A percentile compares a stretch with the other conserved stretches of the same genome.
These are phyloP conservation scores for Hanseniaspora mollemarum DNA, from an alignment of 805 yeast species.

Conservation along the genomic window DNA sequence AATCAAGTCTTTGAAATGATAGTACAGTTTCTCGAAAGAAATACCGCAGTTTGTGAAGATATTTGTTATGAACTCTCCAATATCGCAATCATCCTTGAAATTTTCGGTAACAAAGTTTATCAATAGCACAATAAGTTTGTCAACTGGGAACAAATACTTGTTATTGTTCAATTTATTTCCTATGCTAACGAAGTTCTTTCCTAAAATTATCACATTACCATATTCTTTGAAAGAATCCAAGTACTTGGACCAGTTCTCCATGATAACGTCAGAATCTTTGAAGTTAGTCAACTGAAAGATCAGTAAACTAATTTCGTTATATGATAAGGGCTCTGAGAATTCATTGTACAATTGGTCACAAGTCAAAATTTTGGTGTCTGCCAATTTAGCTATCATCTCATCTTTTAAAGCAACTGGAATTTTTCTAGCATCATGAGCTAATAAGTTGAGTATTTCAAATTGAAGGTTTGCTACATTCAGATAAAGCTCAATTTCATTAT, in stretches of 20 bases:
- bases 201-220: slow-evolving; percentile 27
- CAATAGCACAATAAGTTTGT: slow-evolving; percentile 50
- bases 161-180: slow-evolving; percentile 58
- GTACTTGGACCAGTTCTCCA: slow-evolving; percentile 66
- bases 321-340: slow-evolving; percentile 78
- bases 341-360: slow-evolving; percentile 74
- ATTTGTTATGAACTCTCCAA: slow-evolving; percentile 46
- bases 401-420: slow-evolving; percentile 25
- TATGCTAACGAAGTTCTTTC: slow-evolving; percentile 33
- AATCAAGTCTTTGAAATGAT: slow-evolving; percentile 48
- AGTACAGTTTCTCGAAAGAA: slow-evolving; percentile 52
- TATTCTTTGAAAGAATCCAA: slow-evolving; percentile 40
- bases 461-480: slow-evolving; percentile 82
- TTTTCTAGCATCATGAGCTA: slow-evolving; percentile 43
- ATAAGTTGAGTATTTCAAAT: slow-evolving; percentile 37
- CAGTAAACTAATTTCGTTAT: slow-evolving; percentile 65
- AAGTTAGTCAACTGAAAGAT: slow-evolving; percentile 78
- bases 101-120: slow-evolving; percentile 34
- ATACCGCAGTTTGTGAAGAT: slow-evolving; percentile 56
- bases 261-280: slow-evolving; percentile 71
- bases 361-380: slow-evolving; percentile 55
- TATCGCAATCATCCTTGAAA: slow-evolving; percentile 24
- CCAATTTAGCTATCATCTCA: slow-evolving; percentile 38
- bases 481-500: slow-evolving; percentile 60
- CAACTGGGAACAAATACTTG: slow-evolving; percentile 71